Base-by-base conservation (phyloP, 78 protist genomes). In the Goniomonas avonlea region DNA sequence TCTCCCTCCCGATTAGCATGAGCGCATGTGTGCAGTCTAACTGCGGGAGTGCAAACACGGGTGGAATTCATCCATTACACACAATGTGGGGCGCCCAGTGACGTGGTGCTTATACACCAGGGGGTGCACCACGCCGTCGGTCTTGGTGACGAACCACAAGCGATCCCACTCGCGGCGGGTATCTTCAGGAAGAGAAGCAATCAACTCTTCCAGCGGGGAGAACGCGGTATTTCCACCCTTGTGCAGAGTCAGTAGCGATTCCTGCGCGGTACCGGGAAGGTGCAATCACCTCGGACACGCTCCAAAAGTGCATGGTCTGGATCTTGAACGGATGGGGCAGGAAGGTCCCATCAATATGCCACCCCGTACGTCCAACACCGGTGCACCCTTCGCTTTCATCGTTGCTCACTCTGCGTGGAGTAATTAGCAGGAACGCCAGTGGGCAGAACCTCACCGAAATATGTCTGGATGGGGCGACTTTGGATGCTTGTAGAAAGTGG, bases 401-500 rank as follows among this genome's bases (percentile, higher is more conserved):
- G 25, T 61, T 61, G 39, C 40, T 29, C 25, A 61, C 68, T 48
- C 17, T 17, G 29, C 56, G 17, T 48, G 56, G 56, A 18, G 56
- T 48, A 17, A 48, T 17, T 21, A 18, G 17, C 56, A 48, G 56
- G 29, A 18, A 21, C 18, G 18, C 29, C 18, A 18, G 56, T 8
- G 7, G 65, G 65, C 11, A 27, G 65, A 7, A 29, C 25, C 39
- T 58, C 11, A 29, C 35, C 83, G 58, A 17, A 79, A 79, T 2
- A 79, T 41, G 75, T 79, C 83, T n/a, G 73, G 73, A 34, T 79
- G 83, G 27, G 83, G 83, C 40, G 58, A 34, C 11, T 38, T 17
- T 1, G 83, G 83, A 25, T 79, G 83, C 71, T 79, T 79, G 76
- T 79, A 79, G 83, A 79, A 79, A 1, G 83, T 79, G 39, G 59